Percentiles rank a stretch among this genome's conserved stretches.
phyloP scores from a whole-genome alignment of 202 grass and related monocot species.

The Schoenoplectus triqueter region DNA sequence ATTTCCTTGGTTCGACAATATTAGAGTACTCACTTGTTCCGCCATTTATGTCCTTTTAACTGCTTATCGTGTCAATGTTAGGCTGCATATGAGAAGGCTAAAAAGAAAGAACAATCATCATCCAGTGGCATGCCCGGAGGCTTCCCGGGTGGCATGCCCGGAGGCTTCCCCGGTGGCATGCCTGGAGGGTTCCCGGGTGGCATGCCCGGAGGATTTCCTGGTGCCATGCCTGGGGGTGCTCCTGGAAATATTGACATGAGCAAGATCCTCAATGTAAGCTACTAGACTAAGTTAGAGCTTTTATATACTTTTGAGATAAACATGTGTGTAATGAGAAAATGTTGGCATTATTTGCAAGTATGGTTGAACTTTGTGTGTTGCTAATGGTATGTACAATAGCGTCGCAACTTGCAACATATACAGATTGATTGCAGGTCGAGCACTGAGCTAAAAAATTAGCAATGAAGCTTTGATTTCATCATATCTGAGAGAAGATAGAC shows the following conservation, averaged over 20 bases:
- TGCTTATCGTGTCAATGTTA: slow-evolving; percentile 30
- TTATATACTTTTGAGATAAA: slow-evolving; percentile 12
- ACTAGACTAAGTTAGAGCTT: background rate
- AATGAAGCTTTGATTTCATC: background rate
- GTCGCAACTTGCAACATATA: too few species aligned
- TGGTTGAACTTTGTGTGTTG: too few species aligned
- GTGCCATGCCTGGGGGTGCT: slow-evolving; percentile 60
- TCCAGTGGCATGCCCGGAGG: slow-evolving; percentile 50
- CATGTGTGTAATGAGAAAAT: background rate
- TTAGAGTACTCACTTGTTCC: background rate
- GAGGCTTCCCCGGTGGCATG: slow-evolving; percentile 45
- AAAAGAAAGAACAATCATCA: slow-evolving; percentile 85
- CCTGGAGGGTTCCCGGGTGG: slow-evolving; percentile 46
- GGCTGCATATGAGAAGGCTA: slow-evolving; percentile 95
- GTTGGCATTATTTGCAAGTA: too few species aligned
- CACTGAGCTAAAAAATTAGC: background rate
- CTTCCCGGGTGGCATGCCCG: slow-evolving; percentile 48
- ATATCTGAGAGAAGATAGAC: background rate
- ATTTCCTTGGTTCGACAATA: background rate
- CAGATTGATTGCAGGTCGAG: background rate
- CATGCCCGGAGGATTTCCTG: slow-evolving; percentile 41
- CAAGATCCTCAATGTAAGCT: slow-evolving; percentile 87
- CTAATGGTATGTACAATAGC: background rate
- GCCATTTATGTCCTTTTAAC: background rate
- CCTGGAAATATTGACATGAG: slow-evolving; percentile 82